These are phyloP conservation scores for Anacardium occidentale DNA, from an alignment of 345 rosid species.

Conservation along the genomic window DNA sequence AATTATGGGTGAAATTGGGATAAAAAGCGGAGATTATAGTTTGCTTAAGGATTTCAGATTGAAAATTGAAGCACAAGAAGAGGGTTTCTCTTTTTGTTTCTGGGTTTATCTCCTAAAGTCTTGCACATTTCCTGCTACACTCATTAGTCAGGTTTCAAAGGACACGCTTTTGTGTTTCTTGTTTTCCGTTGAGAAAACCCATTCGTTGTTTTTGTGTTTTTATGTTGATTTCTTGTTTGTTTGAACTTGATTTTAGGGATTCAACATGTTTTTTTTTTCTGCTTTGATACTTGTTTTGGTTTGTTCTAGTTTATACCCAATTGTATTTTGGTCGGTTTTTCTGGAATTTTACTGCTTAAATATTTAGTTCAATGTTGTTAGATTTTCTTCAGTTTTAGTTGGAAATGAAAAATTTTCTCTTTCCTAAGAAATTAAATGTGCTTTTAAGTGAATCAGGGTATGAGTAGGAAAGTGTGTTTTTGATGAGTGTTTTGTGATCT, in stretches of 20 bases:
- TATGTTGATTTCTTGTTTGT: not conserved
- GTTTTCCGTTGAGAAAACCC: not conserved
- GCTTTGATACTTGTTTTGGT: not conserved
- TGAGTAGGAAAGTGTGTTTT: not conserved
- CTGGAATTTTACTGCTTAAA: not conserved
- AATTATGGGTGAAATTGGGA: conserved; percentile 43
- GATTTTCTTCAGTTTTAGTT: not conserved
- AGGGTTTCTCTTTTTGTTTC: conserved; percentile 50
- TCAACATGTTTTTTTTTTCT: not conserved
- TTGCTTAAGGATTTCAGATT: conserved; percentile 48
- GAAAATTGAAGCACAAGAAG: conserved; percentile 42
- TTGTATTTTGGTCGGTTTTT: not conserved
- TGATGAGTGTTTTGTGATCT: not conserved
- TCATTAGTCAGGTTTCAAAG: conserved; percentile 52
- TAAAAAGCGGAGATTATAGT: conserved; percentile 37
- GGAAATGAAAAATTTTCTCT: not conserved
- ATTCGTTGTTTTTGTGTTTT: not conserved
- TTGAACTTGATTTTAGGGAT: not conserved
- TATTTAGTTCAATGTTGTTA: not conserved
- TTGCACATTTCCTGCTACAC: conserved; percentile 46
- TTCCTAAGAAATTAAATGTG: not conserved
- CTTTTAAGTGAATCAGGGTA: not conserved
- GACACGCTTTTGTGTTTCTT: not conserved
- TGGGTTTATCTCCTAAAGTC: conserved; percentile 68
- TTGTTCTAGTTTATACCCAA: too few species aligned